Evolutionary conservation across 2,329 filamentous ascomycete species (phyloP).

Genomic region (Xylariaceae sp.): DNA sequence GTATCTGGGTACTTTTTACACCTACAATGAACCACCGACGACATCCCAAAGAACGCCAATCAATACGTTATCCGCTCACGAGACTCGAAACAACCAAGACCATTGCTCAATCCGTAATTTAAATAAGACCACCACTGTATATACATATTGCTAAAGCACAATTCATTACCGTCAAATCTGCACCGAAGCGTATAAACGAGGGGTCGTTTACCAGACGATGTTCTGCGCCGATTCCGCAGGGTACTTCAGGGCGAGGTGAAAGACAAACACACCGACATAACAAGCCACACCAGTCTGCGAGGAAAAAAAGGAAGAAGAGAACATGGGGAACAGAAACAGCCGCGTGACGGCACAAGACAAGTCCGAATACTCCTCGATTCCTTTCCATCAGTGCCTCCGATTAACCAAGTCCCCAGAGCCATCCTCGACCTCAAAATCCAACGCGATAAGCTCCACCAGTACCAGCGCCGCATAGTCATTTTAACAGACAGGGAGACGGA

Average conservation of each 20-base stretch:
- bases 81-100: slow-evolving; percentile 4
- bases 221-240: slow-evolving; percentile 24
- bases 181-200: not conserved
- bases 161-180: not conserved
- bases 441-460: slow-evolving; percentile 94
- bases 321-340: slow-evolving; percentile 52
- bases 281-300: not conserved
- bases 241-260: slow-evolving; percentile 27
- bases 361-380: slow-evolving; percentile 42
- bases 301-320: slow-evolving; percentile 9
- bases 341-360: slow-evolving; percentile 73
- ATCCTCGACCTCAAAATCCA: slow-evolving; percentile 97
- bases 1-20: not conserved
- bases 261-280: slow-evolving; percentile 3
- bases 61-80: slow-evolving; percentile 5
- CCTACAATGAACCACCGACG: slow-evolving; percentile 6
- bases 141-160: not conserved
- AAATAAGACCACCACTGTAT: not conserved
- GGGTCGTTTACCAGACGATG: slow-evolving; percentile 20
- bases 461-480: slow-evolving; percentile 82
- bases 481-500: slow-evolving; percentile 84
- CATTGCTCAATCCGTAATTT: not conserved
- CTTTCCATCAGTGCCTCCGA: not conserved
- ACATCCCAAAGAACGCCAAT: not conserved
- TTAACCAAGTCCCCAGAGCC: slow-evolving; percentile 51